A percentile compares a stretch with the other conserved stretches of the same genome.
Conservation (phyloP, 2,329 filamentous ascomycete species). For the Phialocephala subalpina region DNA sequence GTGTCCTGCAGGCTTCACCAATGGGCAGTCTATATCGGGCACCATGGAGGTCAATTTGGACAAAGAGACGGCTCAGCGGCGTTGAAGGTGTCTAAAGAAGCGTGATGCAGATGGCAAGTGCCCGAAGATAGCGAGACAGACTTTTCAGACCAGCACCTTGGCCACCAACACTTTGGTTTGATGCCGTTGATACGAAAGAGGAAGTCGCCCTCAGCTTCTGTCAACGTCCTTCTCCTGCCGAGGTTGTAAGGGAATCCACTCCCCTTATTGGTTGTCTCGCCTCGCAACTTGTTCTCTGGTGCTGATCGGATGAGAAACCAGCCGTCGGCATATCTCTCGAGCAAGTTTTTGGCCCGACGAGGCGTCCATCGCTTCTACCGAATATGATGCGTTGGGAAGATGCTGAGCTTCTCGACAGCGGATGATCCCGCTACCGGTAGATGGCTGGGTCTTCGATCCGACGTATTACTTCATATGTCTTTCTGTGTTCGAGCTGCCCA, state of each 20-base stretch:
- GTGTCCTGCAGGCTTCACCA: neutral
- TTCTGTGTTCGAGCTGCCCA: no score
- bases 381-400: no score
- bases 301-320: neutral
- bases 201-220: conserved; percentile 1
- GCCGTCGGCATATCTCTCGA: neutral
- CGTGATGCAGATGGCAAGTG: conserved; percentile 1
- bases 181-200: neutral
- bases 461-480: neutral
- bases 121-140: neutral
- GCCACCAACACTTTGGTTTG: neutral
- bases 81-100: neutral
- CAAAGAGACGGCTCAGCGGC: neutral
- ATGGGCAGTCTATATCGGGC: neutral
- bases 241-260: neutral
- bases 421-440: neutral
- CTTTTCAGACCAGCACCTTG: neutral
- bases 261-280: neutral
- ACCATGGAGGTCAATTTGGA: neutral
- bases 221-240: neutral
- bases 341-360: no score
- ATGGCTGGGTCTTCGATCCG: neutral
- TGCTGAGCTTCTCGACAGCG: neutral
- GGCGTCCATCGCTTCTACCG: no score
- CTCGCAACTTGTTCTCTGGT: neutral